Base-by-base conservation (phyloP, 1,284 basidiomycete species). In the Bjerkandera adusta region DNA sequence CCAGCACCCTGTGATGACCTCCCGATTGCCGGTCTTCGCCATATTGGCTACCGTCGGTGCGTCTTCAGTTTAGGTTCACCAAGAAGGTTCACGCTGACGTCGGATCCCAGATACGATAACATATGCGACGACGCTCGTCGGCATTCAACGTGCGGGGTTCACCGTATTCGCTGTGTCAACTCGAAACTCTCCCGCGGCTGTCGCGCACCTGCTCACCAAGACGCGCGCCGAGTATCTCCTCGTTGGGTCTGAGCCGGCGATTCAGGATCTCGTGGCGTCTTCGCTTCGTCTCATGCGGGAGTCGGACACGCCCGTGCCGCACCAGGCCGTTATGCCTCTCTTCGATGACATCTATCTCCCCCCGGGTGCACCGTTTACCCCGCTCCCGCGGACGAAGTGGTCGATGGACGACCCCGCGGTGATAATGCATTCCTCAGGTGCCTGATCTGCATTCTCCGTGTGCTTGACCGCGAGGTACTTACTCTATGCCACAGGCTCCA, bases 121-220 rank as follows among this genome's bases (percentile, higher is more conserved):
- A 0, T 66, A 62, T 44, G 53, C 57, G 30, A 57, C 63, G 1
- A 32, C 60, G 10, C 45, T 57, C 26, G 36, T 54, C 18, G 65
- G 64, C n/a, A 49, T 68, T 11, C 16, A 60, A 22, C 59, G 63
- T 11, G 57, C 65, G 2, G 67, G 66, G 3, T 58, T 56, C 43
- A 49, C 52, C 1, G 50, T 56, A 11, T 73, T 73, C 49, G 64
- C 66, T 0, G 62, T 73, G 29, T 73, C 72, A 3, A 58, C 64
- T 0, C 61, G 70, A 25, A 72, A 73, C 51, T 72, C 71, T 3
- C 52, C 64, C 10, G 46, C 58, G 5, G 69, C 65, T 0, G 53
- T 72, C 11, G 64, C 60, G 1, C 62, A 72, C 52, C 59, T 73
- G 3, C 57, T 71, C 13, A 32, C 43, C n/a, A 59, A 61, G 43